Base-by-base conservation (phyloP, 768 basidiomycete genomes). In the Suillus ampliporus region DNA sequence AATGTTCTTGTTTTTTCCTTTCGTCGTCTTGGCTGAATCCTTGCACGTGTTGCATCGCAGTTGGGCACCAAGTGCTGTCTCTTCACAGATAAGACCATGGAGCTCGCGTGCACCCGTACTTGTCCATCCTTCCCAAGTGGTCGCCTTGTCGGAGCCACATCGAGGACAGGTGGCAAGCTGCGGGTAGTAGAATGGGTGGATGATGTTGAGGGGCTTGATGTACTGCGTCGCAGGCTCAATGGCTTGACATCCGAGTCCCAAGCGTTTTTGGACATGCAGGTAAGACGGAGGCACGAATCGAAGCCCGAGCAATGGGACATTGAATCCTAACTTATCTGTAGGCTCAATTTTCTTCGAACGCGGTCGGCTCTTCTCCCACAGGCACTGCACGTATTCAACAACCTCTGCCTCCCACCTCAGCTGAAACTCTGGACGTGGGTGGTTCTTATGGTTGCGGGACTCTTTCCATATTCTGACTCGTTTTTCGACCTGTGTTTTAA, bases 331-430 rank as follows among this genome's bases (percentile, higher is more conserved):
- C 31, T 58, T 38, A 15, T 15, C 13, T 19, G 53, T 26, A 47
- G 57, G 21, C 26, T 26, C 38, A 14, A 38, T 41, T 50, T 63
- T 68, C 17, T 62, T 61, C 19, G 41, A 41, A n/a, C 52, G 43
- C 7, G 53, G 50, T 35, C 46, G 53, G 11, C 62, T 65, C 7
- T 35, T 26, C 21, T 58, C 50, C 38, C 62, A n/a, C 47, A 73
- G 23, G 26, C 60, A 67, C 38, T 60, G 53, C 15, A 71, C 65
- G 38, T 73, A 71, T 47, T 66, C 64, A 7, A 70, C 66, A 14
- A 73, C 59, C 17, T 67, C 28, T 5, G 69, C 67, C 43, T 61
- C 72, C 64, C 64, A 70, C 48, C 64, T 57, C n/a, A 71, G 63
- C 58, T 73, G 72, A 23, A 53, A 37, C 15, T 35, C 15, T 57